These are phyloP conservation scores for Aspergillus sp. DNA, from an alignment of 2,329 filamentous ascomycete genomes.

Conservation along the genomic window DNA sequence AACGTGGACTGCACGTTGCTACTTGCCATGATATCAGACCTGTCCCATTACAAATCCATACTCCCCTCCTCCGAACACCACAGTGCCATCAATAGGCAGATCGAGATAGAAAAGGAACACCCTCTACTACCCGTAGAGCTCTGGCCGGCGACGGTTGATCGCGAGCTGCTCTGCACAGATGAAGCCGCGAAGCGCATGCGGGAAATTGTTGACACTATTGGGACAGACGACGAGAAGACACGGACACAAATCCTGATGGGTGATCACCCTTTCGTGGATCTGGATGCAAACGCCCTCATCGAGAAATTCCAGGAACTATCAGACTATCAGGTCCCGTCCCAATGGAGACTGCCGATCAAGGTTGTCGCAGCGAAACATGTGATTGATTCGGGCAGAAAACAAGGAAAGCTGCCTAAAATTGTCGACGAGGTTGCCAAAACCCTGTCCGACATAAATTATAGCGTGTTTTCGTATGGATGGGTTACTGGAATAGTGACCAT, in stretches of 20 bases:
- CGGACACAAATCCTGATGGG: slow-evolving; percentile 54
- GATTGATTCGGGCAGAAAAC: slow-evolving; percentile 22
- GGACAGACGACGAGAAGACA: slow-evolving; percentile 51
- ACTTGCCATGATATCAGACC: slow-evolving; percentile 64
- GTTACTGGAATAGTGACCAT: slow-evolving; percentile 54
- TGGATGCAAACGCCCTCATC: slow-evolving; percentile 25
- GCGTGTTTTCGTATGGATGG: slow-evolving; percentile 69
- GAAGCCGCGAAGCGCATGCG: slow-evolving; percentile 59
- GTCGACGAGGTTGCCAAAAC: slow-evolving; percentile 36
- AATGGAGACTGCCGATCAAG: slow-evolving; percentile 54
- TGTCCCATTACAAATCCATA: slow-evolving; percentile 50
- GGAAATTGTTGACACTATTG: slow-evolving; percentile 58
- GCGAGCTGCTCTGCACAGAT: slow-evolving; percentile 55
- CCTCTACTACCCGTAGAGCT: slow-evolving; percentile 54
- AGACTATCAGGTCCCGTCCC: slow-evolving; percentile 45
- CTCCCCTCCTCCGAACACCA: slow-evolving; percentile 48
- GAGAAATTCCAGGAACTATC: slow-evolving; percentile 41
- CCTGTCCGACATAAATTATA: slow-evolving; percentile 55
- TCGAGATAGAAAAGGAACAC: slow-evolving; percentile 55
- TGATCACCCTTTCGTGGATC: slow-evolving; percentile 31
- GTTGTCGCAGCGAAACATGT: slow-evolving; percentile 44
- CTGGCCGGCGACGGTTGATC: slow-evolving; percentile 52
- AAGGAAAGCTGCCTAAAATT: slow-evolving; percentile 40
- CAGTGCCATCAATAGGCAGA: slow-evolving; percentile 54
- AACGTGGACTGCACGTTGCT: slow-evolving; percentile 55